Percentiles rank a stretch among this genome's conserved stretches.
Conservation (phyloP, 192 early-diverging fungal genomes). For the Ambispora gerdemannii region DNA sequence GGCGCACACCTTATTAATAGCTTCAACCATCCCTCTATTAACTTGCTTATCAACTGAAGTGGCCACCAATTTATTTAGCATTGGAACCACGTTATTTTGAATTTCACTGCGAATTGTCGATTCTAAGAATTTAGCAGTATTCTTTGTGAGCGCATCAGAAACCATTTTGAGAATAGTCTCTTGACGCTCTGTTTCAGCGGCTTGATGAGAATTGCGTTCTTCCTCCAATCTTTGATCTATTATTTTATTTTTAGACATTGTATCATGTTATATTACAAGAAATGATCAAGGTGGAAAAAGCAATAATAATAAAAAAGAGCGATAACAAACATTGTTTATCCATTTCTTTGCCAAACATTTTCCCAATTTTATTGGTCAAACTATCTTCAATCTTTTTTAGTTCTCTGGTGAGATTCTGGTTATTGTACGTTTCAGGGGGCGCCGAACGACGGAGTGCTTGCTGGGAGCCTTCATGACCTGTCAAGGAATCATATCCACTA, state of each 20-base stretch:
- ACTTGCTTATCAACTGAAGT: constrained; percentile 43
- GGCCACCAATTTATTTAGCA: constrained; percentile 40
- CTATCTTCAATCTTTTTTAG: constrained; percentile 32
- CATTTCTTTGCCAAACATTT: constrained; percentile 32
- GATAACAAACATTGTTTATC: constrained; percentile 28
- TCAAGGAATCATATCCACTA: not conserved
- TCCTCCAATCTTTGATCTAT: constrained; percentile 31
- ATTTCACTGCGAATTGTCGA: constrained; percentile 47
- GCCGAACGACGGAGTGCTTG: not conserved
- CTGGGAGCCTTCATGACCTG: not conserved
- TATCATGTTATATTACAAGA: not conserved
- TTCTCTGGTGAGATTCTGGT: constrained; percentile 15
- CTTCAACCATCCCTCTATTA: constrained; percentile 36
- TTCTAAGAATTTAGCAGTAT: constrained; percentile 45
- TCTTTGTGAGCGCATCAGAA: constrained; percentile 44
- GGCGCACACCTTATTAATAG: constrained; percentile 37
- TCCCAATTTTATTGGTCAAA: constrained; percentile 32
- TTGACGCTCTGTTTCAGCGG: constrained; percentile 44
- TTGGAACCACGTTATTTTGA: constrained; percentile 41
- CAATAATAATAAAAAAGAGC: not conserved
- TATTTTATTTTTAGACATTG: not conserved
- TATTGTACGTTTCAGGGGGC: not conserved
- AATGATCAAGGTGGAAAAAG: not conserved
- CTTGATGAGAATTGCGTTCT: constrained; percentile 33
- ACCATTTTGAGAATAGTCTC: constrained; percentile 45